Conservation (phyloP, 805 yeast species). For the Saccharomyces mikatae region DNA sequence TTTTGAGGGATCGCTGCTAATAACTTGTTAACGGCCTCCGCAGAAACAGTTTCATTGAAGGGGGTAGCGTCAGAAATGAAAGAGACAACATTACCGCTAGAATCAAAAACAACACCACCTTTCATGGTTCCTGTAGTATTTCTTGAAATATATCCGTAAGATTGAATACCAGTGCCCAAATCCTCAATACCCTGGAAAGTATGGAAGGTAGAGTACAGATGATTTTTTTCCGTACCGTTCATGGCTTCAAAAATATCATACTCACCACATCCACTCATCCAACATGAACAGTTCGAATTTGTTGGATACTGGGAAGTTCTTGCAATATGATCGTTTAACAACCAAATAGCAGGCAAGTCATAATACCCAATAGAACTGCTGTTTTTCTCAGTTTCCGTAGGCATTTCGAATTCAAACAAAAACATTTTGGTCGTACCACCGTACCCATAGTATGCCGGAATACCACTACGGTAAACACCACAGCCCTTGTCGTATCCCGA, state of each 20-base stretch:
- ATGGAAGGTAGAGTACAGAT: slow-evolving; percentile 59
- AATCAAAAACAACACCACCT: slow-evolving; percentile 67
- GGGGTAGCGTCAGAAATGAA: slow-evolving; percentile 49
- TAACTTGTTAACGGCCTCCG: slow-evolving; percentile 40
- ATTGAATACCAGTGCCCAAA: slow-evolving; percentile 48
- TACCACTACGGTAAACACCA: slow-evolving; percentile 62
- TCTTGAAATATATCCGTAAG: slow-evolving; percentile 50
- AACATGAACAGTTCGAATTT: slow-evolving; percentile 55
- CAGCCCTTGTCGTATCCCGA: slow-evolving; percentile 52
- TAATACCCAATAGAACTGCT: slow-evolving; percentile 29
- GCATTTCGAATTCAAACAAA: slow-evolving; percentile 58
- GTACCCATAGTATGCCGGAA: slow-evolving; percentile 65
- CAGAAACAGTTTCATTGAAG: slow-evolving; percentile 40
- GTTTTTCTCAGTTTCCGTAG: slow-evolving; percentile 38
- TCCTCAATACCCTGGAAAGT: slow-evolving; percentile 55
- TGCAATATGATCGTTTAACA: slow-evolving; percentile 61
- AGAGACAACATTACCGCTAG: slow-evolving; percentile 52
- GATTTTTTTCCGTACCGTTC: slow-evolving; percentile 45
- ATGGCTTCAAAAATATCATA: slow-evolving; percentile 63
- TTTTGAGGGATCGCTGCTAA: slow-evolving; percentile 30
- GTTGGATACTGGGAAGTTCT: slow-evolving; percentile 57
- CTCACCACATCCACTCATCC: slow-evolving; percentile 70
- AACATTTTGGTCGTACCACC: slow-evolving; percentile 60
- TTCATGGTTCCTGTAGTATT: slow-evolving; percentile 43
- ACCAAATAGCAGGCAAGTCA: slow-evolving; percentile 68